Percentiles rank a stretch among this genome's conserved stretches.
Evolutionary conservation across 345 rosid genomes (phyloP).

Genomic region (Clarkia xantiana): DNA sequence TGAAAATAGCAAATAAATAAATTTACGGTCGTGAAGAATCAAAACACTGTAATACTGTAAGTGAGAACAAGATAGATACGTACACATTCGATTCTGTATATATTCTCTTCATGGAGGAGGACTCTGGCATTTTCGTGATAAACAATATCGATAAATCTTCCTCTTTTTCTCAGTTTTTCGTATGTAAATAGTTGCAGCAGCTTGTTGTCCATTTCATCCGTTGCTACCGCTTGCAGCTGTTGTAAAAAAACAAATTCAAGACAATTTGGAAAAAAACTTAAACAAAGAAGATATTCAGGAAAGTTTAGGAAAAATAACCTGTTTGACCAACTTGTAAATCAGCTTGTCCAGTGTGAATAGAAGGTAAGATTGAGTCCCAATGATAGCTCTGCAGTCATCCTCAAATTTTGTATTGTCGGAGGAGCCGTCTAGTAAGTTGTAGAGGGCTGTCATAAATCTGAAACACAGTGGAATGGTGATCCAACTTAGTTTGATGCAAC

Average conservation of each 20-base stretch:
- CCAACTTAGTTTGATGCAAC: background rate
- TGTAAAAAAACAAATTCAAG: background rate
- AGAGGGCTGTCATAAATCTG: conserved; percentile 88
- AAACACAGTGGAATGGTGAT: conserved; percentile 2
- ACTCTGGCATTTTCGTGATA: conserved; percentile 76
- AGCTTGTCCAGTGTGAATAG: conserved; percentile 91
- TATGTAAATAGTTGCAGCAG: conserved; percentile 68
- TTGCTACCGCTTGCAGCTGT: conserved; percentile 71
- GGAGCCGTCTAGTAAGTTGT: conserved; percentile 89
- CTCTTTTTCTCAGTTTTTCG: conserved; percentile 68
- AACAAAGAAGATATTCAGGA: background rate
- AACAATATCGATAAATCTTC: conserved; percentile 51
- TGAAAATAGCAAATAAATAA: conserved; percentile 20
- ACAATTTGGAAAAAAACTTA: background rate
- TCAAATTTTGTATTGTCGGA: conserved; percentile 89
- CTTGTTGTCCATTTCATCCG: conserved; percentile 87
- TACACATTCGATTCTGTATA: conserved; percentile 91
- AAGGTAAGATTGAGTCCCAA: conserved; percentile 90
- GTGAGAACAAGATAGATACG: conserved; percentile 13
- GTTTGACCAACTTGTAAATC: conserved; percentile 81
- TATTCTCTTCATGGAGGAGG: conserved; percentile 75
- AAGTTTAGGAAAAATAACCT: conserved; percentile 24
- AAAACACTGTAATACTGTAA: background rate
- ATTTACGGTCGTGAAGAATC: background rate
- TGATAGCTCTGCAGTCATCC: conserved; percentile 92